Evolutionary conservation across 331 rosid species (phyloP).

Genomic region (Erythrophleum ivorense): DNA sequence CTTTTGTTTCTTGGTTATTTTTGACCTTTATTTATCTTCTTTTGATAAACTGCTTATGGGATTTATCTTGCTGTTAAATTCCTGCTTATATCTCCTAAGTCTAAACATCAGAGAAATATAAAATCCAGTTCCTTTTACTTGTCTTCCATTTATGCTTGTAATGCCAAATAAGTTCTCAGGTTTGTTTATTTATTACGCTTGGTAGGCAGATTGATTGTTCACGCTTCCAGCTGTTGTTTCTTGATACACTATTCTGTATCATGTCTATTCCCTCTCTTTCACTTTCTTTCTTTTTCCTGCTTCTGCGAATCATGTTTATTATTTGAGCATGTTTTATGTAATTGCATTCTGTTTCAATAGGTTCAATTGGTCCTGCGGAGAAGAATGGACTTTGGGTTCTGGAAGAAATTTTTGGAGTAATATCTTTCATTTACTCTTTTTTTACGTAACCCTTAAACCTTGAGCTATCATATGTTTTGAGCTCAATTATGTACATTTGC

Average conservation of each 20-base stretch:
- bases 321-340: not conserved
- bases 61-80: conserved; percentile 6
- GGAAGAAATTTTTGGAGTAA: not conserved
- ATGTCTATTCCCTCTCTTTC: too few relatives aligned
- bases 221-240: not conserved
- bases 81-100: not conserved
- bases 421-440: not conserved
- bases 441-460: not conserved
- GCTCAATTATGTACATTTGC: not conserved
- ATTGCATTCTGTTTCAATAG: not conserved
- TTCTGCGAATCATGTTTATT: not conserved
- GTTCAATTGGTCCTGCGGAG: conserved; percentile 30
- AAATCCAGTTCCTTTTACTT: not conserved
- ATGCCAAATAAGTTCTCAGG: not conserved
- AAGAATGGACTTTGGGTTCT: not conserved
- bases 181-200: not conserved
- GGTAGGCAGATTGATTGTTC: not conserved
- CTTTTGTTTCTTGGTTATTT: not conserved
- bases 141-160: not conserved
- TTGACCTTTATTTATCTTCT: not conserved
- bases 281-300: not conserved
- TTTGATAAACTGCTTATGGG: not conserved
- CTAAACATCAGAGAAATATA: not conserved
- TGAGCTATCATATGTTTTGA: conserved; percentile 19
- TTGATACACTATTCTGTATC: not conserved